Evolutionary conservation across 2,329 filamentous ascomycete genomes (phyloP).

Genomic region (Grosmannia penicillata): DNA sequence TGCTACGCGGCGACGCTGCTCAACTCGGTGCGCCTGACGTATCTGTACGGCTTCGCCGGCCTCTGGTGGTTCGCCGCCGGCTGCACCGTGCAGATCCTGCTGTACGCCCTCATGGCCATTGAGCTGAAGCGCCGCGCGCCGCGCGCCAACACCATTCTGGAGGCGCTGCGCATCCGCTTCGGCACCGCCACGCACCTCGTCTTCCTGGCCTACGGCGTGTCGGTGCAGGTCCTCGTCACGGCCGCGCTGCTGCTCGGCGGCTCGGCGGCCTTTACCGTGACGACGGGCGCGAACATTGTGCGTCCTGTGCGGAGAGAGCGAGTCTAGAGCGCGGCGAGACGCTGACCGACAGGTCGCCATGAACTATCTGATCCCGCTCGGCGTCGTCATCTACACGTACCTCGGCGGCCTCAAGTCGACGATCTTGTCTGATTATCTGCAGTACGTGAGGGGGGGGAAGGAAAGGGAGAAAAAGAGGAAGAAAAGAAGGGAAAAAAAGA

Average conservation of each 20-base stretch:
- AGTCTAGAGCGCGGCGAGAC: too few relatives aligned
- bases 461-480: too few relatives aligned
- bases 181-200: slow-evolving; percentile 56
- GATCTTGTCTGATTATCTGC: slow-evolving; percentile 72
- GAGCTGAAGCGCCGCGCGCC: too few relatives aligned
- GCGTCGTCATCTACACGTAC: slow-evolving; percentile 66
- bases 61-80: slow-evolving; percentile 46
- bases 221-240: too few relatives aligned
- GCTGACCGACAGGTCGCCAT: too few relatives aligned
- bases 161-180: slow-evolving; percentile 70
- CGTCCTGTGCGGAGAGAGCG: too few relatives aligned
- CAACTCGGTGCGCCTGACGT: too few relatives aligned
- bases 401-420: slow-evolving; percentile 72
- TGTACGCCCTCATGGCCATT: slow-evolving; percentile 76
- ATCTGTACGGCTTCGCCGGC: slow-evolving; percentile 55
- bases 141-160: slow-evolving; percentile 74
- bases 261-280: slow-evolving; percentile 52
- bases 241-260: slow-evolving; percentile 87
- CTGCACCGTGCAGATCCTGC: slow-evolving; percentile 72
- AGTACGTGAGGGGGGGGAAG: too few relatives aligned
- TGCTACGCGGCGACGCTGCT: slow-evolving; percentile 80
- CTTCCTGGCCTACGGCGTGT: slow-evolving; percentile 74
- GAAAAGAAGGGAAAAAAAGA: too few relatives aligned
- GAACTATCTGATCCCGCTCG: slow-evolving; percentile 67
- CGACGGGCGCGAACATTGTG: slow-evolving; percentile 61